These are phyloP conservation scores for Talaromyces sp. DNA, from an alignment of 2,329 filamentous ascomycete species.

Conservation along the genomic window DNA sequence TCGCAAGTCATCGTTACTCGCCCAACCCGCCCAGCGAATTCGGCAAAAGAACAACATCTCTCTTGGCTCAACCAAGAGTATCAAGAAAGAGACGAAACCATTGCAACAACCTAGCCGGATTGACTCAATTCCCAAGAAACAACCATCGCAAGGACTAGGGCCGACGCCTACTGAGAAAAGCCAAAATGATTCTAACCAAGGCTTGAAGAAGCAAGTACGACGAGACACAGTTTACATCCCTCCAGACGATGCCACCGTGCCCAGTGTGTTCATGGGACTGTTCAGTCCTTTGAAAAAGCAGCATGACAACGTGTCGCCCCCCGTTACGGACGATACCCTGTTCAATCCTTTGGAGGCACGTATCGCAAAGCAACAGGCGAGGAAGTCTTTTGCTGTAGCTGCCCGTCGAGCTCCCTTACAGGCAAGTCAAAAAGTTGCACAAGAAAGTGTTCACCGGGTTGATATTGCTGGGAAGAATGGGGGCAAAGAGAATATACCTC, in stretches of 20 bases:
- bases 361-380: constrained; percentile 36
- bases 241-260: constrained; percentile 44
- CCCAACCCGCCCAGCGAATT: constrained; percentile 46
- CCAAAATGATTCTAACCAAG: constrained; percentile 12
- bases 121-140: constrained; percentile 14
- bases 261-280: constrained; percentile 48
- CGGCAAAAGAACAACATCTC: constrained; percentile 37
- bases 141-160: constrained; percentile 19
- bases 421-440: constrained; percentile 41
- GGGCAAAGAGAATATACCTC: constrained; percentile 67
- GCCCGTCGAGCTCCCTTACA: constrained; percentile 52
- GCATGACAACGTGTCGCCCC: constrained; percentile 6
- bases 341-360: constrained; percentile 38
- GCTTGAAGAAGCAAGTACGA: constrained; percentile 35
- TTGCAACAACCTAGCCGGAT: constrained; percentile 7
- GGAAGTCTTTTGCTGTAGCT: constrained; percentile 24
- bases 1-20: constrained; percentile 40
- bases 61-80: constrained; percentile 19
- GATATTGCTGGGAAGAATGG: constrained; percentile 58
- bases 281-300: constrained; percentile 44
- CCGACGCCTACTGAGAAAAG: constrained; percentile 12
- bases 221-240: constrained; percentile 48
- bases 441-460: constrained; percentile 43
- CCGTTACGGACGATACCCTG: constrained; percentile 23
- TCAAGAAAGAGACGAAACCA: constrained; percentile 11